Evolutionary conservation across 768 basidiomycete species (phyloP).

Genomic region (Tylopilus subfusipes): DNA sequence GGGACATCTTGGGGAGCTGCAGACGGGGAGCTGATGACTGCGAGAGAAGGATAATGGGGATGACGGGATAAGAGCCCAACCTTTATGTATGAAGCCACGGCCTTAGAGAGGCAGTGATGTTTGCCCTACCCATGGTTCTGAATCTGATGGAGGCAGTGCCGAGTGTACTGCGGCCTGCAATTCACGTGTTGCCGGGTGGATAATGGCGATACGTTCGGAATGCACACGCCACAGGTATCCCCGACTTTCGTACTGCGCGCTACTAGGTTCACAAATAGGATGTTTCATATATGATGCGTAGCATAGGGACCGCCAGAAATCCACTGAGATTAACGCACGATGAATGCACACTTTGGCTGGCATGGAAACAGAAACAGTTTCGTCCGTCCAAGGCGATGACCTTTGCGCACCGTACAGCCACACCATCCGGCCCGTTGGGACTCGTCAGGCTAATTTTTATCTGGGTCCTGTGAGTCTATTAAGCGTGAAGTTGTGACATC

Average conservation of each 20-base stretch:
- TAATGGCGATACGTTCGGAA: neutral
- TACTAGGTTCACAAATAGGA: neutral
- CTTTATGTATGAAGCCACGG: constrained; percentile 21
- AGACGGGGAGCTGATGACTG: neutral
- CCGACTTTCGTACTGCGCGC: neutral
- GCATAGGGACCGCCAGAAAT: neutral
- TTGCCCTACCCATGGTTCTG: neutral
- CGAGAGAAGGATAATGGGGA: neutral
- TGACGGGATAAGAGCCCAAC: neutral
- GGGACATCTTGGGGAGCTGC: constrained; percentile 26
- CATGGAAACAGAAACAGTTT: neutral
- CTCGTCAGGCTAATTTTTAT: neutral
- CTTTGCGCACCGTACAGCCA: neutral
- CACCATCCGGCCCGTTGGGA: neutral
- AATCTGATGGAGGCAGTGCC: constrained; percentile 15
- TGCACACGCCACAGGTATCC: neutral
- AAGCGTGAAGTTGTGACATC: neutral
- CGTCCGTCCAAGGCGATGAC: too few relatives aligned
- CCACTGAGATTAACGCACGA: neutral
- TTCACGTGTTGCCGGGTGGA: neutral
- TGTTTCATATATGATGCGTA: too few relatives aligned
- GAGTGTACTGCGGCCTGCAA: neutral
- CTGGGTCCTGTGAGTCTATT: neutral
- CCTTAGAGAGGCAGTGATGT: constrained; percentile 19
- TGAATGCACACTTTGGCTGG: neutral